These are phyloP conservation scores for Jamesozyma hellenica DNA, from an alignment of 805 yeast species.

Conservation along the genomic window DNA sequence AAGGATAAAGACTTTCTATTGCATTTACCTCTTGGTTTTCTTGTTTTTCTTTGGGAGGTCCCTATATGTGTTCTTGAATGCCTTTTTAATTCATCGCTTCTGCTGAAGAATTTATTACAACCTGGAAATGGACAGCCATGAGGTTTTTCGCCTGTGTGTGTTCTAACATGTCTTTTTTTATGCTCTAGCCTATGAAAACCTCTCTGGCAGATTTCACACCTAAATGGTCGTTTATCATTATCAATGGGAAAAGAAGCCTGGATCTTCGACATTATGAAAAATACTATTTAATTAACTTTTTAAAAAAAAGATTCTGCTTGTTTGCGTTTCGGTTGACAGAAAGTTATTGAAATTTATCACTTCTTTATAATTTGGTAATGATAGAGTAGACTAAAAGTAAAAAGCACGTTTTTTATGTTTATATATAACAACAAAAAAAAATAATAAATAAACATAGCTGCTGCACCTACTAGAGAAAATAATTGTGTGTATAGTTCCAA, in stretches of 20 bases:
- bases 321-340: too few relatives aligned
- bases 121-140: slow-evolving; percentile 67
- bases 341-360: too few relatives aligned
- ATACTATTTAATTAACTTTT: neutral
- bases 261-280: neutral
- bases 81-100: slow-evolving; percentile 67
- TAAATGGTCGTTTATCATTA: slow-evolving; percentile 51
- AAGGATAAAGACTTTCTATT: neutral
- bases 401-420: too few relatives aligned
- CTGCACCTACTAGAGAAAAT: too few relatives aligned
- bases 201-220: slow-evolving; percentile 58
- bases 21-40: slow-evolving; percentile 1
- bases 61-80: slow-evolving; percentile 58
- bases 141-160: slow-evolving; percentile 77
- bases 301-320: too few relatives aligned
- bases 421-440: too few relatives aligned
- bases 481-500: too few relatives aligned
- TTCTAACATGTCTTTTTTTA: slow-evolving; percentile 68
- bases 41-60: slow-evolving; percentile 6
- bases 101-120: slow-evolving; percentile 55
- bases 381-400: too few relatives aligned
- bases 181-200: slow-evolving; percentile 71
- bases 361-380: too few relatives aligned
- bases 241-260: slow-evolving; percentile 5
- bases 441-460: too few relatives aligned